These are phyloP conservation scores for Paecilomyces variotii DNA, from an alignment of 2,329 filamentous ascomycete species.

Conservation along the genomic window DNA sequence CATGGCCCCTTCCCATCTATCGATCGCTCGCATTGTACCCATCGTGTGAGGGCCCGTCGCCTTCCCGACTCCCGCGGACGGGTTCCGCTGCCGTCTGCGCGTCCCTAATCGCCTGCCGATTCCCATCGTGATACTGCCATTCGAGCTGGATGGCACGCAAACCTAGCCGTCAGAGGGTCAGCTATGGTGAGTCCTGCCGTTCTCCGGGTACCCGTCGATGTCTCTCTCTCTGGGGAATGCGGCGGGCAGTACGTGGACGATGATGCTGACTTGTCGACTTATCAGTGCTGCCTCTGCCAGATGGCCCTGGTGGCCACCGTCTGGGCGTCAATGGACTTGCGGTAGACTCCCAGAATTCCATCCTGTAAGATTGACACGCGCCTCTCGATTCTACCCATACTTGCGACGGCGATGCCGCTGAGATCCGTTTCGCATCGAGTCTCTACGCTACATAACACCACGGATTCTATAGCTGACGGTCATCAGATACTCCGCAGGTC, in stretches of 20 bases:
- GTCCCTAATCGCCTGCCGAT: neutral
- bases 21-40: neutral
- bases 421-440: constrained; percentile 6
- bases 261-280: constrained; percentile 5
- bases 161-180: constrained; percentile 58
- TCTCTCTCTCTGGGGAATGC: neutral
- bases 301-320: constrained; percentile 74
- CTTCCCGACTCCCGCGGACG: constrained; percentile 12
- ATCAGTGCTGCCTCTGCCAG: constrained; percentile 62
- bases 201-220: neutral
- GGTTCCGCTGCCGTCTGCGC: constrained; percentile 13
- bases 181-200: constrained; percentile 50
- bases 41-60: neutral
- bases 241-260: neutral
- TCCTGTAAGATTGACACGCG: constrained; percentile 58
- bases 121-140: constrained; percentile 13
- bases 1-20: neutral
- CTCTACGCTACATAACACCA: neutral
- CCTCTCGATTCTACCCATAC: constrained; percentile 2
- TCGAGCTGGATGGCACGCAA: constrained; percentile 54
- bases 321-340: constrained; percentile 92
- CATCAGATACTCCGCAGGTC: constrained; percentile 75
- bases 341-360: constrained; percentile 71
- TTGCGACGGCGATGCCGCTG: constrained; percentile 5
- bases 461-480: neutral